A percentile compares a stretch with the other conserved stretches of the same genome.
Evolutionary conservation across 108 stramenopile species (phyloP).

Genomic region (Fistulifera pelliculosa): DNA sequence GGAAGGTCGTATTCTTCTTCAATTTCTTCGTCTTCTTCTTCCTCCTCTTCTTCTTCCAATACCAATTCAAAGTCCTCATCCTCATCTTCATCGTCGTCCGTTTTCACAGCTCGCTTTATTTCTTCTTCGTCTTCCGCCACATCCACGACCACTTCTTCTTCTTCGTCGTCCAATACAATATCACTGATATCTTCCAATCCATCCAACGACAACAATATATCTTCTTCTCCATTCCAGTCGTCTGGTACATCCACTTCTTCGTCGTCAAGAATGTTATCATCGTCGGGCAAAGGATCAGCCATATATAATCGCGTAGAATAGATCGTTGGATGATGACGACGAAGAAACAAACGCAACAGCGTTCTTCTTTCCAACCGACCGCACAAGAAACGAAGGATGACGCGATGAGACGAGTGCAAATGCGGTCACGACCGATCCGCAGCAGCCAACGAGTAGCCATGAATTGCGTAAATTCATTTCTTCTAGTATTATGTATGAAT

Average conservation of each 20-base stretch:
- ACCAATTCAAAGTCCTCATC: slow-evolving; percentile 1
- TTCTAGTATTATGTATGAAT: too few relatives aligned
- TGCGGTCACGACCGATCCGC: too few relatives aligned
- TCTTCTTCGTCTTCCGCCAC: slow-evolving; percentile 61
- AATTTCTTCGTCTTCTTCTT: slow-evolving; percentile 44
- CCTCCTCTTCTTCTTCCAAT: slow-evolving; percentile 47
- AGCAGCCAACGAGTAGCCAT: too few relatives aligned
- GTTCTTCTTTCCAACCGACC: too few relatives aligned
- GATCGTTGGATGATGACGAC: too few relatives aligned
- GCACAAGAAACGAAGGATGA: too few relatives aligned
- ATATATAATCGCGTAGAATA: too few relatives aligned
- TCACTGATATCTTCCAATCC: slow-evolving; percentile 57
- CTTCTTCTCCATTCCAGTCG: slow-evolving; percentile 37
- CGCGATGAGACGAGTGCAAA: too few relatives aligned
- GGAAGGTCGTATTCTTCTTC: slow-evolving; percentile 97
- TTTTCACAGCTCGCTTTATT: slow-evolving; percentile 84
- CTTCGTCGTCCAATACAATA: slow-evolving; percentile 53
- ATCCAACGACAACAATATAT: not conserved
- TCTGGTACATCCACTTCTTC: slow-evolving; percentile 48
- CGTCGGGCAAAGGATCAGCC: not conserved
- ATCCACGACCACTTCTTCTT: slow-evolving; percentile 49
- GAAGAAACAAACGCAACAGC: too few relatives aligned
- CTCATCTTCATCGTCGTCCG: slow-evolving; percentile 61
- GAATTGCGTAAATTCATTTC: too few relatives aligned
- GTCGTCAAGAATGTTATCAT: slow-evolving; percentile 32